Evolutionary conservation across 371 early-diverging fungal species (phyloP).

Genomic region (Dentiscutata heterogama): DNA sequence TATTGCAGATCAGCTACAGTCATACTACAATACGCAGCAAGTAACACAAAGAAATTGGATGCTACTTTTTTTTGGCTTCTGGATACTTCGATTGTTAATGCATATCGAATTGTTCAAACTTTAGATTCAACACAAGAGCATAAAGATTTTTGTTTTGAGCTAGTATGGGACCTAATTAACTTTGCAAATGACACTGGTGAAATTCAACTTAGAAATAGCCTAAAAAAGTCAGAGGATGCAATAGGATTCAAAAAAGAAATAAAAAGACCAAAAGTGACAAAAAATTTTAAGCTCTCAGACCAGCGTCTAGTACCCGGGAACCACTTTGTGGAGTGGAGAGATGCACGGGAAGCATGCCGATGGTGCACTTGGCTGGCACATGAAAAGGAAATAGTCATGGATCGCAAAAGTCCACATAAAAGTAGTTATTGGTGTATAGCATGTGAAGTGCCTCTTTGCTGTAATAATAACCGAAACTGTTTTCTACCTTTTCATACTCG

Average conservation of each 20-base stretch:
- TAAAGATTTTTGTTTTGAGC: background rate
- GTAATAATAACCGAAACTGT: too few species aligned
- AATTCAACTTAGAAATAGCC: background rate
- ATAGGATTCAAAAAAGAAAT: background rate
- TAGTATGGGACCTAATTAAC: background rate
- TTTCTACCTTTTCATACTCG: too few species aligned
- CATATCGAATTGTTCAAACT: background rate
- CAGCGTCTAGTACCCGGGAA: background rate
- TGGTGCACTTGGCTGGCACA: background rate
- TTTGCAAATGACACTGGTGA: background rate
- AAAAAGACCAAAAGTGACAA: background rate
- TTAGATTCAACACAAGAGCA: background rate
- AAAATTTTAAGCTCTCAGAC: background rate
- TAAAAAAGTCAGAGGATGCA: background rate
- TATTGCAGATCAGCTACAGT: too few species aligned
- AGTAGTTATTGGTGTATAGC: too few species aligned
- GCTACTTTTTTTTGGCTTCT: constrained; percentile 48
- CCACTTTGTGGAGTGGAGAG: background rate
- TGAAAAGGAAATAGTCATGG: too few species aligned
- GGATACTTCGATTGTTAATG: constrained; percentile 47
- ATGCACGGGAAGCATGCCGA: background rate
- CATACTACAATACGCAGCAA: too few species aligned
- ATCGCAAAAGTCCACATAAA: too few species aligned
- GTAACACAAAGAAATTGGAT: too few species aligned
- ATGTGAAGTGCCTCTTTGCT: too few species aligned